Percentiles rank a stretch among this genome's conserved stretches.
phyloP scores from a whole-genome alignment of 805 yeast genomes.

The Yueomyces sinensis region DNA sequence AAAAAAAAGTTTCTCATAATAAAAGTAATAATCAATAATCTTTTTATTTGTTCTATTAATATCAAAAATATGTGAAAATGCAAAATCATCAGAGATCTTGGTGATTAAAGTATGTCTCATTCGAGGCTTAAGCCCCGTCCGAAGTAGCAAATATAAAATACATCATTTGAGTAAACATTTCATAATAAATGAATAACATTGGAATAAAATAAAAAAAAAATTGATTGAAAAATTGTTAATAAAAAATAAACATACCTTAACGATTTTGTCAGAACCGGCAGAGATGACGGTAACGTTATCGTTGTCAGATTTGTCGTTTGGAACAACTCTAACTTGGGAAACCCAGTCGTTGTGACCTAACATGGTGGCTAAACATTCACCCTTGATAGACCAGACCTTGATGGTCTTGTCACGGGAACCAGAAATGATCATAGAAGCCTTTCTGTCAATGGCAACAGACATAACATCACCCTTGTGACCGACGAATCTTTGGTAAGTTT shows the following conservation, averaged over 20 bases:
- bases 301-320: slow-evolving; percentile 36
- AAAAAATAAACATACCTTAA: slow-evolving; percentile 72
- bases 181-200: neutral
- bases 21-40: too few relatives aligned
- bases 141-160: slow-evolving; percentile 96
- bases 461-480: slow-evolving; percentile 97
- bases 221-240: neutral
- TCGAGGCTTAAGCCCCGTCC: slow-evolving; percentile 59
- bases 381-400: slow-evolving; percentile 98
- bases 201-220: slow-evolving; percentile 4
- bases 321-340: slow-evolving; percentile 94
- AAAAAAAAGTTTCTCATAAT: too few relatives aligned
- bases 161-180: slow-evolving; percentile 49
- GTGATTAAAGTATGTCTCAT: slow-evolving; percentile 95
- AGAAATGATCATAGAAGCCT: slow-evolving; percentile 96
- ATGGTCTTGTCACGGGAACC: slow-evolving; percentile 99
- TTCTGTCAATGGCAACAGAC: slow-evolving; percentile 91
- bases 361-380: slow-evolving; percentile 91
- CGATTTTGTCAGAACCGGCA: slow-evolving; percentile 98
- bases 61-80: neutral
- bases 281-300: slow-evolving; percentile 70
- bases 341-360: slow-evolving; percentile 99
- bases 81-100: slow-evolving; percentile 90
- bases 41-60: neutral
- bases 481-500: slow-evolving; percentile 84